Conservation (phyloP, 768 basidiomycete species). For the Asterophora parasitica region DNA sequence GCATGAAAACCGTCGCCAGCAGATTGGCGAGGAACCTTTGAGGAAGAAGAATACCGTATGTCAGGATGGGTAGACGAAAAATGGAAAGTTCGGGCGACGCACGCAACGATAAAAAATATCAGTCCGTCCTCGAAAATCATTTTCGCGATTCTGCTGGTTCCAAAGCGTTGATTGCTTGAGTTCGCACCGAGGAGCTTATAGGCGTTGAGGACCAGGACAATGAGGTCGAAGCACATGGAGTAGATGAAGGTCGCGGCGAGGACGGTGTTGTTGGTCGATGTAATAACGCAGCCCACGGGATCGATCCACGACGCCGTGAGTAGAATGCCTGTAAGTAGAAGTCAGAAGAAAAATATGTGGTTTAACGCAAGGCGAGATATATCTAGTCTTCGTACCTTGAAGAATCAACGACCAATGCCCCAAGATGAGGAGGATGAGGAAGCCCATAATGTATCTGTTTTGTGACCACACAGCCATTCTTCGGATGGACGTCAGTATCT, state of each 20-base stretch:
- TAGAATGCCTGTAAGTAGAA: conserved; percentile 50
- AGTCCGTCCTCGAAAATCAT: conserved; percentile 71
- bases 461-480: conserved; percentile 64
- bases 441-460: conserved; percentile 44
- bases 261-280: conserved; percentile 54
- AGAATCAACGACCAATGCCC: conserved; percentile 71
- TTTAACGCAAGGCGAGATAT: background rate
- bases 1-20: conserved; percentile 58
- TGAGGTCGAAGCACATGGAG: conserved; percentile 68
- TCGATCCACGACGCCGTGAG: conserved; percentile 52
- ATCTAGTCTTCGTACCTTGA: conserved; percentile 41
- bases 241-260: conserved; percentile 72
- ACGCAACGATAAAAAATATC: conserved; percentile 75
- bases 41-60: background rate
- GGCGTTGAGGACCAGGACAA: conserved; percentile 54
- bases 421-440: conserved; percentile 50
- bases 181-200: conserved; percentile 45
- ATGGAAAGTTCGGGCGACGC: conserved; percentile 20
- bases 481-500: background rate
- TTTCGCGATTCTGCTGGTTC: conserved; percentile 44
- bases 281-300: conserved; percentile 46
- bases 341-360: conserved; percentile 1
- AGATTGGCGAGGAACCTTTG: conserved; percentile 40
- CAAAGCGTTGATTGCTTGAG: conserved; percentile 19
- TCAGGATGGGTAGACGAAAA: background rate